A percentile compares a stretch with the other conserved stretches of the same genome.
These are phyloP conservation scores for Trypanosoma platydactyli DNA, from an alignment of 208 protist species.

Conservation along the genomic window DNA sequence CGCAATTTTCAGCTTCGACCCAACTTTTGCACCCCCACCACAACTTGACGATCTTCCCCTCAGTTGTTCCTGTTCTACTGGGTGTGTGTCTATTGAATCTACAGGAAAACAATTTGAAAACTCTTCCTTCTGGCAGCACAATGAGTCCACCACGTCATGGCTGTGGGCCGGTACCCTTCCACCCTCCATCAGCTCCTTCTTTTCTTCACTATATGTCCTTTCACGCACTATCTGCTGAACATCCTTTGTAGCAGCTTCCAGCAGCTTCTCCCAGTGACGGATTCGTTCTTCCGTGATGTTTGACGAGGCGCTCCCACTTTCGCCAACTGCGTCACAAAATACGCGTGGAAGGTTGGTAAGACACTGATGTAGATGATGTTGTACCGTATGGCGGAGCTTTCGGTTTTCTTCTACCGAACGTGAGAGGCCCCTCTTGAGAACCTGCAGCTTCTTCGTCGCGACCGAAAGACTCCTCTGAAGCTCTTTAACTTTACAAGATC, in stretches of 20 bases:
- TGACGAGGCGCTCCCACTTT: background rate
- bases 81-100: background rate
- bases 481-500: background rate
- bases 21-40: too few relatives aligned
- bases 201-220: background rate
- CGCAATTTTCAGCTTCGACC: background rate
- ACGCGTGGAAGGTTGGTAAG: slow-evolving; percentile 8
- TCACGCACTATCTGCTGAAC: background rate
- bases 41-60: too few relatives aligned
- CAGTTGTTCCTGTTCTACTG: too few relatives aligned
- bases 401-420: slow-evolving; percentile 21
- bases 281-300: slow-evolving; percentile 9
- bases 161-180: background rate
- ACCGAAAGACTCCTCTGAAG: background rate
- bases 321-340: slow-evolving; percentile 1
- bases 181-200: background rate
- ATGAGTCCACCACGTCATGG: background rate
- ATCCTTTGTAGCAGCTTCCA: background rate
- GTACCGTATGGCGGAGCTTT: slow-evolving; percentile 13
- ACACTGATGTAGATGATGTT: slow-evolving; percentile 10
- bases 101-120: background rate
- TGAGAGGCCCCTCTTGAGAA: slow-evolving; percentile 14
- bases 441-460: slow-evolving; percentile 5
- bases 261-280: slow-evolving; percentile 13
- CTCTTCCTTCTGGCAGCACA: background rate